Evolutionary conservation across 2,329 filamentous ascomycete genomes (phyloP), one percentile per base, ranked within the genome.

Genomic region (Grosmannia serpens): DNA sequence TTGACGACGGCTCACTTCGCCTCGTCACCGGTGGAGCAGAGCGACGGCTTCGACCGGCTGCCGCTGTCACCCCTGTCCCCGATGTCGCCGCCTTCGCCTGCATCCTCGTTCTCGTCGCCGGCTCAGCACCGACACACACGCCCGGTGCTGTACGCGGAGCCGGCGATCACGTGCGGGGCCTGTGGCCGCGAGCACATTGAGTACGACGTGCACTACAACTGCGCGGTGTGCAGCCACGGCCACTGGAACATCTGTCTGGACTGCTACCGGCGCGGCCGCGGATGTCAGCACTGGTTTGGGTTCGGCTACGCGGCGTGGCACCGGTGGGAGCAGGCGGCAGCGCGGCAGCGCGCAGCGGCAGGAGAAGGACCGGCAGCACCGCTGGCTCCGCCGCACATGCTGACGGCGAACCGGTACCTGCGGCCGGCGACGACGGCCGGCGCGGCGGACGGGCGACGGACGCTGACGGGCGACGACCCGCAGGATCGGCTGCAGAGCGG

Each of bases 271-370:
- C 69, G 75, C 15, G 86, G 86, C 10, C 82, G 82, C 66, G 91
- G 91, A 13, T 97, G 92, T 69, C 77, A 83, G 22, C 83, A 94
- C 68, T 96, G 91, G 90, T 91, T 86, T 65, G 91, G 92, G 1
- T 96, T 96, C 68, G 89, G 89, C 3, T 79, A 86, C 64, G 80
- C 81, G 5, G 90, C 89, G 0, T 82, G 83, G 73, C 74, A 74
- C 52, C 83, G 80, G 61, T 92, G 87, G 77, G 83, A 88, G 60
- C 76, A 76, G 65, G 69, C 72, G 22, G 57, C 54, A 22, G 58
- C 56, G 8, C 55, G 52, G 29, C 60, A 55, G 58, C 73, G 73
- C 22, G 47, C 55, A 11, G 35, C 58, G n/a, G 35, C 7, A 17
- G 4, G 17, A 27, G 70, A 71, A 7, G 69, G 74, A 24, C 65